Base-by-base conservation (phyloP, 2,329 filamentous ascomycete species). In the Dryadomyces quercivorus region DNA sequence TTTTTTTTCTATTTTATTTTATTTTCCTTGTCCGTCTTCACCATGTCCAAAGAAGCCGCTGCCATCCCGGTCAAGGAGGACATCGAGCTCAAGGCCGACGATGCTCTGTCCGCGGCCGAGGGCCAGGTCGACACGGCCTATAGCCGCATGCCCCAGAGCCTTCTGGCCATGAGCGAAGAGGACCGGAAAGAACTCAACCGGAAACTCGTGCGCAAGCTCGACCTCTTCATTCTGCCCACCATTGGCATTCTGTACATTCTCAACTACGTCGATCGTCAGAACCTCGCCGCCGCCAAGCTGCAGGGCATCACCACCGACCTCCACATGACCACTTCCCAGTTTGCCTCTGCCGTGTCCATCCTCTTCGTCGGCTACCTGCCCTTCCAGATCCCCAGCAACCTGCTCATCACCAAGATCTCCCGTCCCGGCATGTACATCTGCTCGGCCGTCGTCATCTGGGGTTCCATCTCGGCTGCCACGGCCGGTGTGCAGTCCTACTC, bases 291-390 rank as follows among this genome's bases (percentile, higher is more conserved):
- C 18, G 57, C 59, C 31, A 56, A 55, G 50, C 52, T 60, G n/a
- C 45, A 57, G 34, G 57, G 57, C 38, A 53, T 60, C 48, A 54
- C 42, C 20, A 26, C 44, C 20, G 56, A 59, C 53, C 56, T 60
- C 8, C 16, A 52, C 18, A 45, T 59, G 47, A 54, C 38, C 22
- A 53, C 48, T 12, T 72, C 80, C 56, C 77, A 82, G 56, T 84
- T 82, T 68, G 84, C 84, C 57, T 67, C 68, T 7, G 72, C 82
- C 1, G 69, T 85, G 1, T 80, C 77, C 1, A 63, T 78, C 53
- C 84, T 84, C 66, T 85, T 83, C 61, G 73, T 84, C 60, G 75
- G 75, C 4, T 85, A 84, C 62, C 82, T 85, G 54, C 53, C 82
- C 36, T 79, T 81, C 60, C 75, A 82, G 62, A 80, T 84, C 38